A percentile compares a stretch with the other conserved stretches of the same genome.
Conservation (phyloP, 2,329 filamentous ascomycete species). For the Didymella sp. region DNA sequence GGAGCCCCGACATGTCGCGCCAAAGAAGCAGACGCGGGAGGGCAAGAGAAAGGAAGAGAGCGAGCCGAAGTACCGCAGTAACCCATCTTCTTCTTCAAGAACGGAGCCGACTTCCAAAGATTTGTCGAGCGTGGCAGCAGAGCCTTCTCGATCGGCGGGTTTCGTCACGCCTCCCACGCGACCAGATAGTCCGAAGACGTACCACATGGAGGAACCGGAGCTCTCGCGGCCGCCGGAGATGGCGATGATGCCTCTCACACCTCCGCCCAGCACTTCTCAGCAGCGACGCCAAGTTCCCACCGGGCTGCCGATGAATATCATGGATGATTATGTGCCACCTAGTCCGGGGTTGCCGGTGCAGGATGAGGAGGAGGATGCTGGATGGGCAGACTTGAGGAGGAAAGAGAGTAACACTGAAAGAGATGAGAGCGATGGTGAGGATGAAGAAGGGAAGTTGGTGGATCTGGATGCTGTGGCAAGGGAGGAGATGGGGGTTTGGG, state of each 20-base stretch:
- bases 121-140: neutral
- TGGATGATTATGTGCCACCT: conserved; percentile 46
- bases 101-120: neutral
- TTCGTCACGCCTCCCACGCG: conserved; percentile 19
- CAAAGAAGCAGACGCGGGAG: neutral
- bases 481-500: conserved; percentile 49
- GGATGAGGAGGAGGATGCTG: conserved; percentile 41
- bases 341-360: conserved; percentile 28
- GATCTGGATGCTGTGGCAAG: conserved; percentile 47
- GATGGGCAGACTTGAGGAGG: conserved; percentile 43
- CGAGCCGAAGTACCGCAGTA: neutral
- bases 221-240: conserved; percentile 37
- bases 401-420: conserved; percentile 30
- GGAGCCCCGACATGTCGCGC: neutral
- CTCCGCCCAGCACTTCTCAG: conserved; percentile 26
- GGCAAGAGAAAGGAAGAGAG: neutral
- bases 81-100: neutral
- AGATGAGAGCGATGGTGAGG: conserved; percentile 26
- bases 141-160: neutral
- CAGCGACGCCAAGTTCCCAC: conserved; percentile 23
- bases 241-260: conserved; percentile 44
- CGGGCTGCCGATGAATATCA: conserved; percentile 42
- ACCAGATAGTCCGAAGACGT: conserved; percentile 1
- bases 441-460: conserved; percentile 32
- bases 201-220: conserved; percentile 9